Evolutionary conservation across 441 rosid species (phyloP).

Genomic region (Mallotus repandus): DNA sequence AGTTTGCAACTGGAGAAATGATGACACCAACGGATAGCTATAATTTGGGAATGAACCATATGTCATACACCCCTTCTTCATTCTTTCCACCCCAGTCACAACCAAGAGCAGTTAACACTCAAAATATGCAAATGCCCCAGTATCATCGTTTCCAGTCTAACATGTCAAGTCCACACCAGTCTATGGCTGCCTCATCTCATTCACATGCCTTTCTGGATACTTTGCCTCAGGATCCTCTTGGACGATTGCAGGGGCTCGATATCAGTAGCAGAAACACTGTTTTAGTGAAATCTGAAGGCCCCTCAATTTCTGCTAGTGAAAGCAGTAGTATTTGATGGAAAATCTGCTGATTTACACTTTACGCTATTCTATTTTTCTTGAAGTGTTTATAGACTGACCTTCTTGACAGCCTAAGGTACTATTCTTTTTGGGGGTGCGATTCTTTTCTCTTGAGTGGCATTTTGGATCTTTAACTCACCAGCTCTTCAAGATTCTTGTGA

Average conservation of each 20-base stretch:
- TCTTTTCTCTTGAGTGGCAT: slow-evolving; percentile 30
- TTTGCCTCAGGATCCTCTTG: slow-evolving; percentile 67
- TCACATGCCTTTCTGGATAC: slow-evolving; percentile 54
- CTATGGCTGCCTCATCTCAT: slow-evolving; percentile 35
- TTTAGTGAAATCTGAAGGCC: slow-evolving; percentile 68
- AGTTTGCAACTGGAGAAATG: slow-evolving; percentile 75
- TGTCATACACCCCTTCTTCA: slow-evolving; percentile 51
- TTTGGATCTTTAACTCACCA: slow-evolving; percentile 22
- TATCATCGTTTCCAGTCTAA: slow-evolving; percentile 57
- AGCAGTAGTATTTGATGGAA: slow-evolving; percentile 60
- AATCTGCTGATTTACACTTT: slow-evolving; percentile 19
- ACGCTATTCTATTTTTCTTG: slow-evolving; percentile 31
- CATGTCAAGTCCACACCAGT: slow-evolving; percentile 39
- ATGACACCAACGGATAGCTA: slow-evolving; percentile 60
- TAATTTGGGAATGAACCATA: slow-evolving; percentile 72
- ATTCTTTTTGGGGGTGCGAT: slow-evolving; percentile 29
- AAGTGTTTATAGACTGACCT: slow-evolving; percentile 62
- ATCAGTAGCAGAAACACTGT: slow-evolving; percentile 60
- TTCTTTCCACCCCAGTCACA: slow-evolving; percentile 51
- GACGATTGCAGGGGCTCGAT: slow-evolving; percentile 81
- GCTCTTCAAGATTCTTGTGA: slow-evolving; percentile 14
- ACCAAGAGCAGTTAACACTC: slow-evolving; percentile 37
- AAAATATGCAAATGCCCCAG: slow-evolving; percentile 55
- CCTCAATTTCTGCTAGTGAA: slow-evolving; percentile 71
- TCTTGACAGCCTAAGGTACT: slow-evolving; percentile 38